Evolutionary conservation across 371 early-diverging fungal species (phyloP).

Genomic region (Apophysomyces ossiformis): DNA sequence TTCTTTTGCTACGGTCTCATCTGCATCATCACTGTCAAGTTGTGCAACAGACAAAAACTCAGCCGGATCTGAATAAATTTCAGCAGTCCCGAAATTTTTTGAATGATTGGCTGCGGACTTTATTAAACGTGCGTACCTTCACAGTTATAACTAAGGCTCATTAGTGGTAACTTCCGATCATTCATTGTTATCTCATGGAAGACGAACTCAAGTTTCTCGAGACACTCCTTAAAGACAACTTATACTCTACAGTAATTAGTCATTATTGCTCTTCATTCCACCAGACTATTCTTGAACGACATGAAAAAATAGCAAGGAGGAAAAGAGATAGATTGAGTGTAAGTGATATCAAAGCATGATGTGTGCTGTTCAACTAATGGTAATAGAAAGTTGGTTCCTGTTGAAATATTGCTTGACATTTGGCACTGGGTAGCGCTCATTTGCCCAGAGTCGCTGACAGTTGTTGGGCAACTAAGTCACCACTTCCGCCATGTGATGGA

Average conservation of each 20-base stretch:
- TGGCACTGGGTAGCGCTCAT: neutral
- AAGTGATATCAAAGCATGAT: neutral
- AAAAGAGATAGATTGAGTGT: slow-evolving; percentile 7
- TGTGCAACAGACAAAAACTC: too few species aligned
- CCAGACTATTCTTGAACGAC: slow-evolving; percentile 7
- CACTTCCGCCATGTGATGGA: slow-evolving; percentile 2
- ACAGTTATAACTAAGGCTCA: neutral
- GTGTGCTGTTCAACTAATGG: neutral
- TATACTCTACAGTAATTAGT: neutral
- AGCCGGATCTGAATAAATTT: neutral
- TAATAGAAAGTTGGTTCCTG: neutral
- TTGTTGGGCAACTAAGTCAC: slow-evolving; percentile 2
- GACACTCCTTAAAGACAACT: neutral
- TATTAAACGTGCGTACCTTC: neutral
- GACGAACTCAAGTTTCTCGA: neutral
- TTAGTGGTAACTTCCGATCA: neutral
- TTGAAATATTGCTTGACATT: slow-evolving; percentile 4
- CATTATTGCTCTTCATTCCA: neutral
- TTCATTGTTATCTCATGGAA: neutral
- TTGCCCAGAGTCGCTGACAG: neutral
- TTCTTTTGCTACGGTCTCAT: too few species aligned
- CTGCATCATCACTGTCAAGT: too few species aligned
- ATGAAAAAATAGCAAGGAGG: neutral
- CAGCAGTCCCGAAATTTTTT: neutral
- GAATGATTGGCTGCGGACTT: slow-evolving; percentile 1